Evolutionary conservation across 116 monocot species (phyloP), one percentile per base, ranked within the genome.

Genomic region (Cymodocea nodosa): DNA sequence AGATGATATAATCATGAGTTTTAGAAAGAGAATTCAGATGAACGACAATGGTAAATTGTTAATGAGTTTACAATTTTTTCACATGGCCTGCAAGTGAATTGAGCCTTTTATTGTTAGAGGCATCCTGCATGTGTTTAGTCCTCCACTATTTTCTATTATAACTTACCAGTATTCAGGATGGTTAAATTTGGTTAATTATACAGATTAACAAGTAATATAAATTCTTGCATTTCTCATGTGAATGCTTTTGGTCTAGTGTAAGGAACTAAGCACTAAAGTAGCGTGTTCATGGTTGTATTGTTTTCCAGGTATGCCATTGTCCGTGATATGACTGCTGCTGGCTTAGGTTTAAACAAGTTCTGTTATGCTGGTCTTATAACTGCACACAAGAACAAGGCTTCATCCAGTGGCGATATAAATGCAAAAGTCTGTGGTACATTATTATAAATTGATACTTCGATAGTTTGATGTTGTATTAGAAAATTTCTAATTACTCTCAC

Each of bases 341-440:
- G 94, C 62, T 81, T 95, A 65, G 88, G 90, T 71, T 70, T 97
- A 51, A 88, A 97, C 74, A 97, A 85, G 68, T 97, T 79, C 55
- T 97, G 97, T 59, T 97, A 97, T 82, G 97, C 97, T 59, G 97
- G 88, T 64, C 97, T 97, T 64, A 88, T 91, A 78, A 77, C 80
- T 51, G 91, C 97, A 34, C 80, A 77, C 59, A 97, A 80, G 65
- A 97, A 91, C 82, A 97, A 88, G 74, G 56, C 70, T 59, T 85
- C 90, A 4, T 73, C 68, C 23, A 76, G 83, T 61, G 85, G 83
- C 14, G 91, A 97, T 72, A 82, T 84, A 23, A 64, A 72, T 22
- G 30, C 61, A 67, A 91, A 91, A 75, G 97, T 97, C 66, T 49
- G 69, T 69, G 35, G 57, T 25, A 7, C 64, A 34, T 67, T 24